Base-by-base conservation (phyloP, 768 basidiomycete genomes). In the Boletellus ananas region DNA sequence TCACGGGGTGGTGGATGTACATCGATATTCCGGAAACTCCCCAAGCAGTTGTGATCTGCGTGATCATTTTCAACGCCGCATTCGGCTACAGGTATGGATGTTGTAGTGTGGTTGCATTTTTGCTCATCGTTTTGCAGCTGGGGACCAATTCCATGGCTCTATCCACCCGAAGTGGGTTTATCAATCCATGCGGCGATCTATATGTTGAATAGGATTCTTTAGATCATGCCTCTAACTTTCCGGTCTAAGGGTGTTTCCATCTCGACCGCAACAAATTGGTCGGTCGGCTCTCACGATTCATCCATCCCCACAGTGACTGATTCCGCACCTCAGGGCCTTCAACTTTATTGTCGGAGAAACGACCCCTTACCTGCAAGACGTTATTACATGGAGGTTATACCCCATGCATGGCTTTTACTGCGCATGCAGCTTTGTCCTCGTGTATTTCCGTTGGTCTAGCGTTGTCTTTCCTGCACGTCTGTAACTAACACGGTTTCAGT, bases 341-440 rank as follows among this genome's bases (percentile, higher is more conserved):
- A 94, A 94, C 68, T 95, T 86, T 69, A 68, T 93, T 50, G 90
- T 97, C 35, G 94, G 94, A 29, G 87, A 89, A 65, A 75, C 82
- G 25, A 97, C 94, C 0, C 94, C 94, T 1, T 79, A 83, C 47
- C 72, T 96, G 34, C 92, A 95, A 69, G 91, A 94, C 51, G 68
- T 79, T 18, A 95, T 97, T 58, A 79, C 78, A 36, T 98, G 94
- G 94, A 78, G 89, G 41, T 66, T 97, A 47, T 96, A 97, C 71
- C 90, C 91, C 0, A 94, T 97, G 92, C 93, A 95, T 59, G 91
- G 86, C 20, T 92, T 92, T 71, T 94, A 92, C 69, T 93, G 92
- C 64, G 80, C 80, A 9, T 85, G 88, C 61, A 90, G 90, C 62
- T 90, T 94, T 64, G 72, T 95, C 41, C 72, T 93, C 38, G 88